phyloP scores from a whole-genome alignment of 2,329 filamentous ascomycete species.

The Calonectria ilicicola region DNA sequence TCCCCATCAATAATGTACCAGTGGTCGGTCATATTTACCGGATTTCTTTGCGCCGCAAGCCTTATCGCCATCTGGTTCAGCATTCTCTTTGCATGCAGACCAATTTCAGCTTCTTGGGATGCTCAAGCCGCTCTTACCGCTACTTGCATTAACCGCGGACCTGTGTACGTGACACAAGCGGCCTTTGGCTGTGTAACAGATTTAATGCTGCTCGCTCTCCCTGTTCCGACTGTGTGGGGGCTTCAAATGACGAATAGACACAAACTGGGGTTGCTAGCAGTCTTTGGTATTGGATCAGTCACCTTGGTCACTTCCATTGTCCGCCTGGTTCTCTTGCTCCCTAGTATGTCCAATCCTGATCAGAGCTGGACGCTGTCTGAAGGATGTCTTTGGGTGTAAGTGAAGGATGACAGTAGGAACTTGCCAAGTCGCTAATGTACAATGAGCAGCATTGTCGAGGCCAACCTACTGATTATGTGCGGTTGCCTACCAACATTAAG shows the following conservation, averaged over 20 bases:
- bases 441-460: constrained; percentile 47
- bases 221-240: constrained; percentile 56
- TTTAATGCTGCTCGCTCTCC: constrained; percentile 57
- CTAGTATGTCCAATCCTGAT: background rate
- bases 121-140: constrained; percentile 32
- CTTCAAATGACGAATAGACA: constrained; percentile 57
- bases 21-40: constrained; percentile 37
- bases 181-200: constrained; percentile 60
- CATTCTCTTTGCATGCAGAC: constrained; percentile 42
- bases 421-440: constrained; percentile 19
- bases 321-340: constrained; percentile 29
- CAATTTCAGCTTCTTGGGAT: constrained; percentile 34
- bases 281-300: constrained; percentile 56
- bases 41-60: constrained; percentile 43
- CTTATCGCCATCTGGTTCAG: constrained; percentile 44
- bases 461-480: constrained; percentile 53
- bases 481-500: constrained; percentile 52
- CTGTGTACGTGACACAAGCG: constrained; percentile 60
- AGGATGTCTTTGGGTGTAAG: constrained; percentile 35
- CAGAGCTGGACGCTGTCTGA: constrained; percentile 20
- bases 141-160: constrained; percentile 55
- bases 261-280: constrained; percentile 55
- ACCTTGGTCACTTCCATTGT: constrained; percentile 48
- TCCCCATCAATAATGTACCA: constrained; percentile 19
- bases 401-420: constrained; percentile 39